Conservation (phyloP, 805 yeast species). For the Yarrowia divulgata region DNA sequence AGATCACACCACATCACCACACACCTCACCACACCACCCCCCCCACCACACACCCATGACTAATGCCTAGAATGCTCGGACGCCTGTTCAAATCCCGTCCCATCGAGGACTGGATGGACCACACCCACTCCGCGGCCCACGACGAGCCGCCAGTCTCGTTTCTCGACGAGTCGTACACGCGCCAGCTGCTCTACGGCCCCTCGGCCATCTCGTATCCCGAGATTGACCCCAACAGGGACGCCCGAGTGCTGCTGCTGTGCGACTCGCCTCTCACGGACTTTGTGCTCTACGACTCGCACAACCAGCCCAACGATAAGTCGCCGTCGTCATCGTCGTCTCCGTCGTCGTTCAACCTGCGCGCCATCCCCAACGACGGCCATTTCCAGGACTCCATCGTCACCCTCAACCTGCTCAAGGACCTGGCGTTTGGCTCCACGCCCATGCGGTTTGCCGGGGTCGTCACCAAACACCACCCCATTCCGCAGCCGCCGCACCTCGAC, state of each 20-base stretch:
- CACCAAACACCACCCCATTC: slow-evolving; percentile 45
- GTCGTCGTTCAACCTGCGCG: slow-evolving; percentile 9
- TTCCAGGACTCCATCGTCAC: slow-evolving; percentile 37
- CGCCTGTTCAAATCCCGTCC: slow-evolving; percentile 40
- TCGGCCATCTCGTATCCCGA: slow-evolving; percentile 31
- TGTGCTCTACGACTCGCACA: slow-evolving; percentile 38
- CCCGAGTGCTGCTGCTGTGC: slow-evolving; percentile 42
- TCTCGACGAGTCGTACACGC: slow-evolving; percentile 45
- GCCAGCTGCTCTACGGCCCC: slow-evolving; percentile 45
- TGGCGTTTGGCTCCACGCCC: slow-evolving; percentile 46
- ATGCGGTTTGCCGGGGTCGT: slow-evolving; percentile 42
- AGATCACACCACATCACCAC: background rate
- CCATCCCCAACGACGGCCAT: slow-evolving; percentile 25
- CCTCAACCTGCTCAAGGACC: slow-evolving; percentile 42
- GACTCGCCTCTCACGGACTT: slow-evolving; percentile 40
- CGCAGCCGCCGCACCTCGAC: slow-evolving; percentile 38
- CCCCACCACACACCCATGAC: slow-evolving; percentile 4
- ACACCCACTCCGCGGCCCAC: slow-evolving; percentile 23
- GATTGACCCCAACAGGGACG: slow-evolving; percentile 42
- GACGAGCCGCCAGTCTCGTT: slow-evolving; percentile 43
- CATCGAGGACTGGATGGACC: slow-evolving; percentile 40
- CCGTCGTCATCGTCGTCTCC: background rate
- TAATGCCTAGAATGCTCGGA: slow-evolving; percentile 40
- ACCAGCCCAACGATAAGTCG: slow-evolving; percentile 26
- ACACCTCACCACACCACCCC: background rate